Evolutionary conservation across 2,329 filamentous ascomycete genomes (phyloP).

Genomic region (Exophiala xenobiotica): DNA sequence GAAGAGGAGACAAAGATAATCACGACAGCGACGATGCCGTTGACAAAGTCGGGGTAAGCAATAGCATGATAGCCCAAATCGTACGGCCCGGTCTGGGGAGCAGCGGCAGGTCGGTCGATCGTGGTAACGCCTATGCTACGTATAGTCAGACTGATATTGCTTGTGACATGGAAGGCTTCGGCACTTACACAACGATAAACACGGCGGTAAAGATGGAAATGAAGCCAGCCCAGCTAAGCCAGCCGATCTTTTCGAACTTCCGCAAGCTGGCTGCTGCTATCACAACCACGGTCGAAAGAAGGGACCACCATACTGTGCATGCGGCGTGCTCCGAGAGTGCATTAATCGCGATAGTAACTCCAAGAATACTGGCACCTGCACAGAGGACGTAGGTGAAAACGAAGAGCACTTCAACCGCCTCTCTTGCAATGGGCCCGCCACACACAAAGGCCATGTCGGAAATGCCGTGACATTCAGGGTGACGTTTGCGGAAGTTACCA

Average conservation of each 20-base stretch:
- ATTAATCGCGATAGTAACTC: slow-evolving; percentile 44
- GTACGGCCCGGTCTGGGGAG: slow-evolving; percentile 31
- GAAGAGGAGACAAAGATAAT: slow-evolving; percentile 36
- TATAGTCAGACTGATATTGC: background rate
- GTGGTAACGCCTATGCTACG: slow-evolving; percentile 31
- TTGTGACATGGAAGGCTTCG: background rate
- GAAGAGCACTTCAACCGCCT: too few relatives aligned
- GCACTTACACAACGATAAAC: slow-evolving; percentile 38
- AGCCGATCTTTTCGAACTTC: slow-evolving; percentile 39
- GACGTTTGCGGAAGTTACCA: slow-evolving; percentile 51
- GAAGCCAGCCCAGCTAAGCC: slow-evolving; percentile 63
- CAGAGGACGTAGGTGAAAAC: too few relatives aligned
- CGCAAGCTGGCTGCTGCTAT: slow-evolving; percentile 30
- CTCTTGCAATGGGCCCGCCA: too few relatives aligned
- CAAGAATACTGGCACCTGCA: slow-evolving; percentile 44
- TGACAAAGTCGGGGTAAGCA: slow-evolving; percentile 27
- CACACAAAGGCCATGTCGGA: too few relatives aligned
- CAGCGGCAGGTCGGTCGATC: slow-evolving; percentile 36
- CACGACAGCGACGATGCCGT: slow-evolving; percentile 34
- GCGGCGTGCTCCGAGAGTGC: slow-evolving; percentile 41
- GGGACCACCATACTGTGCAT: slow-evolving; percentile 34
- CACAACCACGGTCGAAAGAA: slow-evolving; percentile 32
- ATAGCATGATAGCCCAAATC: slow-evolving; percentile 33
- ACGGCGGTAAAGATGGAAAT: slow-evolving; percentile 56
- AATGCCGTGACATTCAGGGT: too few relatives aligned